These are phyloP conservation scores for Cryphonectria japonica DNA, from an alignment of 2,329 filamentous ascomycete species.

Conservation along the genomic window DNA sequence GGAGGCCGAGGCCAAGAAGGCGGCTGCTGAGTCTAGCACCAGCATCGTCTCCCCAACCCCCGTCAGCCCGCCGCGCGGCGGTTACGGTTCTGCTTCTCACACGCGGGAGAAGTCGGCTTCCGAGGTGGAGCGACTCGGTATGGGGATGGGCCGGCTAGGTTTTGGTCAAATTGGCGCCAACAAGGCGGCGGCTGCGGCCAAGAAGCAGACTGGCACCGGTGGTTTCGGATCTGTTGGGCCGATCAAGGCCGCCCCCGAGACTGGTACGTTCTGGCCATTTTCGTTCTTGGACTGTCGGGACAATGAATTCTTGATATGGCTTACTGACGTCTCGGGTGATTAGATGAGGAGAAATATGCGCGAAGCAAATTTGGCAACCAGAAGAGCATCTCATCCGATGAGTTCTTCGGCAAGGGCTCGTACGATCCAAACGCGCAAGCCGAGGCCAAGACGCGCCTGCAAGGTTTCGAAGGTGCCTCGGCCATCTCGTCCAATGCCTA, in stretches of 20 bases:
- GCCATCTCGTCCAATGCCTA: slow-evolving; percentile 96
- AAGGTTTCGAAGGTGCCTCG: slow-evolving; percentile 90
- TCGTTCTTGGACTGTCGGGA: neutral
- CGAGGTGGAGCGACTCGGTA: slow-evolving; percentile 86
- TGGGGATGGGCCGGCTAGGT: slow-evolving; percentile 83
- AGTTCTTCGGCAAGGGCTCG: slow-evolving; percentile 91
- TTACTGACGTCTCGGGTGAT: slow-evolving; percentile 33
- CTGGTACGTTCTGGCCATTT: slow-evolving; percentile 57
- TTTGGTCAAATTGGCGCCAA: slow-evolving; percentile 81
- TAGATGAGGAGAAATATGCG: slow-evolving; percentile 77
- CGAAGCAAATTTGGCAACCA: slow-evolving; percentile 87
- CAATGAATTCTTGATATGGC: neutral
- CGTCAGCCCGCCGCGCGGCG: slow-evolving; percentile 65
- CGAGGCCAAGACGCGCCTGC: slow-evolving; percentile 85
- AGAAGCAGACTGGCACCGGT: slow-evolving; percentile 75
- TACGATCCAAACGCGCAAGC: slow-evolving; percentile 80
- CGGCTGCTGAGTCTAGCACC: slow-evolving; percentile 50
- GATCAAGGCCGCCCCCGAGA: slow-evolving; percentile 65
- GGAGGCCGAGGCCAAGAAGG: slow-evolving; percentile 48
- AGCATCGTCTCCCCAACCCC: slow-evolving; percentile 76
- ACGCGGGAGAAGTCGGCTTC: slow-evolving; percentile 67
- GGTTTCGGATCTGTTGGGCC: slow-evolving; percentile 86
- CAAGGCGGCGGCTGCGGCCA: slow-evolving; percentile 56
- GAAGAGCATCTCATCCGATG: slow-evolving; percentile 96
- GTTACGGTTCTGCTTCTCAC: slow-evolving; percentile 65